phyloP scores from a whole-genome alignment of 139 green algal genomes.

The Chlorella sp. region DNA sequence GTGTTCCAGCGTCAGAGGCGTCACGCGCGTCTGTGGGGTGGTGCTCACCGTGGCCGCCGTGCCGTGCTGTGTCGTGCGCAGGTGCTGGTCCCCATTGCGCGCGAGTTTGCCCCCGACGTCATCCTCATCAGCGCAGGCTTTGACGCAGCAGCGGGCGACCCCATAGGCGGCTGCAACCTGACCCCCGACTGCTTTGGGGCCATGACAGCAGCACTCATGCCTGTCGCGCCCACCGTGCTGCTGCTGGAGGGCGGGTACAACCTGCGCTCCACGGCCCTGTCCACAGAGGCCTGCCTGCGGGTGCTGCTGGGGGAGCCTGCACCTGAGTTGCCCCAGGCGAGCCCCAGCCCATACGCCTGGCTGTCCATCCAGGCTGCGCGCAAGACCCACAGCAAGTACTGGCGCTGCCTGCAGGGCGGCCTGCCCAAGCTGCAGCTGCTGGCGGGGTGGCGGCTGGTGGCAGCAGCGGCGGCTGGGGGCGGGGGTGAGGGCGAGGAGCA shows the following conservation, averaged over 20 bases:
- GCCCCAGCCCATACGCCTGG: too few species aligned
- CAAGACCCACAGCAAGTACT: too few species aligned
- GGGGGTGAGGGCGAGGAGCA: too few species aligned
- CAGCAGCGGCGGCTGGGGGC: too few species aligned
- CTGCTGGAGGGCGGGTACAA: conserved; percentile 80
- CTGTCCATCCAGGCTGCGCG: too few species aligned
- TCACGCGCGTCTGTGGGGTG: too few species aligned
- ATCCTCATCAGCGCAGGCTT: conserved; percentile 68
- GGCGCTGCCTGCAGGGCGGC: too few species aligned
- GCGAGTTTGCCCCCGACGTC: conserved; percentile 52
- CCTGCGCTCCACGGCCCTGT: conserved; percentile 47
- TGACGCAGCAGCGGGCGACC: conserved; percentile 65
- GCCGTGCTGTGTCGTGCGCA: too few species aligned
- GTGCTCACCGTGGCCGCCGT: too few species aligned
- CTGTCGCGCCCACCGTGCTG: conserved; percentile 51
- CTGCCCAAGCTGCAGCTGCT: too few species aligned
- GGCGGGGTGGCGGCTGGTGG: too few species aligned
- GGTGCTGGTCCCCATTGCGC: conserved; percentile 15
- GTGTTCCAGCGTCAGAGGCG: too few species aligned
- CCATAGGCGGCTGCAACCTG: conserved; percentile 57
- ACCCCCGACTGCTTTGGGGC: conserved; percentile 56
- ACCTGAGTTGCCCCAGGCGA: conserved; percentile 21
- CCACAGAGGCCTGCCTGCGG: conserved; percentile 57
- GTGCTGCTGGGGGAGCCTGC: conserved; percentile 62
- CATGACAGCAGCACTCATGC: conserved; percentile 53